Evolutionary conservation across 2,329 filamentous ascomycete genomes (phyloP), one percentile per base, ranked within the genome.

Genomic region (Talaromyces albobiverticillius): DNA sequence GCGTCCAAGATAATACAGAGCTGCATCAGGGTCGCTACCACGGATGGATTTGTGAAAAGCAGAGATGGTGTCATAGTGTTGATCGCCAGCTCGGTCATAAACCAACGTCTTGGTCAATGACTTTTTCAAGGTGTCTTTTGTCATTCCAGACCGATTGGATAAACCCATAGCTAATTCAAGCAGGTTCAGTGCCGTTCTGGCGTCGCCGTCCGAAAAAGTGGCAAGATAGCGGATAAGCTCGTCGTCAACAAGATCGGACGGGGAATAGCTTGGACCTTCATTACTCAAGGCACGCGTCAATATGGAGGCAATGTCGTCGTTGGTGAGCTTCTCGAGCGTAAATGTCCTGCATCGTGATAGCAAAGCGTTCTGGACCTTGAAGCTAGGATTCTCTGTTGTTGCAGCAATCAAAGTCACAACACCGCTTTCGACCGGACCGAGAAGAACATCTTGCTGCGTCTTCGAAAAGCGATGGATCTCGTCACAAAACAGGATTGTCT

Each of bases 21-120:
- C 82, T 0, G 93, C 94, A 69, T 97, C 89, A 0, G 93, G 72
- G 65, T 96, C 87, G 53, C 85, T 88, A 38, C 94, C 94, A 43
- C 94, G 88, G 9, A 97, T 86, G 2, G 91, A 91, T 66, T 99
- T 99, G 80, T 97, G 94, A 64, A 97, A 94, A 26, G 94, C 94
- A 1, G 90, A 95, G 65, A 99, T 97, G 51, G 89, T 94, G 68
- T 99, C 93, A 76, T 97, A 99, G 74, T 97, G 94, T 69, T 96
- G 90, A 71, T 99, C 94, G 50, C 94, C 93, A 0, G 89, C 89
- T 52, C 94, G 85, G 71, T 99, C 94, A 72, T 97, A 97, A 13
- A 97, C 91, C 1, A 97, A 79, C 0, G 93, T 97, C 67, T 92
- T 92, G 2, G 93, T 97, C 9, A 99, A 79, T 2, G 88, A 82